Conservation (phyloP, 768 basidiomycete species). For the Gelatoporia subvermispora region DNA sequence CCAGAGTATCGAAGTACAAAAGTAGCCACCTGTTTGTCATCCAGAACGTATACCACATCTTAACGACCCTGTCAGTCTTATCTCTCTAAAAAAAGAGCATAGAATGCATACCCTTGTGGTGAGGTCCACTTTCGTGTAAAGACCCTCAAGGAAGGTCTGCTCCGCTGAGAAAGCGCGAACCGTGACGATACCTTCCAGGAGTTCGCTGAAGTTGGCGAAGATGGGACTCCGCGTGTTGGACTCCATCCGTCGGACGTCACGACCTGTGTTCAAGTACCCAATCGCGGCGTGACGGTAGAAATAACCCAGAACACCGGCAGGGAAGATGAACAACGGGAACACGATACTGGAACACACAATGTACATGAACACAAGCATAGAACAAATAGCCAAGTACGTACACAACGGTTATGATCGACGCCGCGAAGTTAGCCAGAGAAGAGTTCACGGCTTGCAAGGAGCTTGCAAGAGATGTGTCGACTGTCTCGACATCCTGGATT, state of each 20-base stretch:
- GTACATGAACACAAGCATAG: conserved; percentile 13
- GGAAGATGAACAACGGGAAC: conserved; percentile 80
- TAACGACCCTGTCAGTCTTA: background rate
- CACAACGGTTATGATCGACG: conserved; percentile 70
- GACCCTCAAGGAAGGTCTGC: conserved; percentile 63
- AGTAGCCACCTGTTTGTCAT: conserved; percentile 88
- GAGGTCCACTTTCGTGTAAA: conserved; percentile 69
- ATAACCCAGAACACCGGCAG: conserved; percentile 67
- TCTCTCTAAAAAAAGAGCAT: too few species aligned
- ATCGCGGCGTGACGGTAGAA: conserved; percentile 67
- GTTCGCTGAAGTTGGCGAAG: conserved; percentile 76
- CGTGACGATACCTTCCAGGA: conserved; percentile 88
- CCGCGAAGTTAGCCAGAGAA: conserved; percentile 72
- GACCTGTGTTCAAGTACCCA: conserved; percentile 73
- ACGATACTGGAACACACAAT: conserved; percentile 41
- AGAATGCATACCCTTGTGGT: conserved; percentile 72
- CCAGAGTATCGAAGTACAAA: conserved; percentile 76
- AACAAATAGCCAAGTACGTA: conserved; percentile 28
- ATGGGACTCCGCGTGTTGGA: conserved; percentile 83
- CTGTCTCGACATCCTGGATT: conserved; percentile 73
- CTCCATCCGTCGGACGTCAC: conserved; percentile 87
- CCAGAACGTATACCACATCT: conserved; percentile 89
- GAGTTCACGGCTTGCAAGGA: conserved; percentile 74
- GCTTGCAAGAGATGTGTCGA: conserved; percentile 66
- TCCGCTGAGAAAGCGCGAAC: conserved; percentile 89